Conservation (phyloP, 768 basidiomycete genomes). For the Tubosaeta sp. region DNA sequence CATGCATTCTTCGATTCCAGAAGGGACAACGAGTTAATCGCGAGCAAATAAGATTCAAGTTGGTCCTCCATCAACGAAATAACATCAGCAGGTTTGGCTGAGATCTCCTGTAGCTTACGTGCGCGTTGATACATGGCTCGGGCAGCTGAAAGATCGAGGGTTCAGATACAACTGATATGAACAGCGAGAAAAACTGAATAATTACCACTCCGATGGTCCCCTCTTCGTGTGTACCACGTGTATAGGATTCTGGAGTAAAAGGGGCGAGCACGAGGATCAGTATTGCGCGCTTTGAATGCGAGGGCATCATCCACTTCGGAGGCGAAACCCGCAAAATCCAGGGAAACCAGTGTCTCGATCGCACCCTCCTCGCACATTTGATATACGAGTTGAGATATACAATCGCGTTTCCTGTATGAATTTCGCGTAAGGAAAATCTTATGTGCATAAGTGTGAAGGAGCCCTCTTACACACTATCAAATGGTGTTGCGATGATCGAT, state of each 20-base stretch:
- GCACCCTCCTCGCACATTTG: constrained; percentile 91
- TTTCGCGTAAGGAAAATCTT: constrained; percentile 5
- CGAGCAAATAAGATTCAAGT: constrained; percentile 76
- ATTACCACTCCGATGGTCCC: constrained; percentile 90
- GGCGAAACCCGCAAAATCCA: constrained; percentile 81
- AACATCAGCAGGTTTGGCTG: constrained; percentile 33
- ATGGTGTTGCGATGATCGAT: constrained; percentile 68
- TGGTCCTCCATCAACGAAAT: constrained; percentile 58
- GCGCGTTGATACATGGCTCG: constrained; percentile 92
- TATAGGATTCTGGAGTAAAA: constrained; percentile 91
- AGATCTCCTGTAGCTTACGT: constrained; percentile 58
- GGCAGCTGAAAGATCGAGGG: constrained; percentile 56
- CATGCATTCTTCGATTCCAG: constrained; percentile 80
- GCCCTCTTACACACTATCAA: constrained; percentile 68
- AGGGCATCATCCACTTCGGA: constrained; percentile 86
- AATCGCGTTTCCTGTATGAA: constrained; percentile 68
- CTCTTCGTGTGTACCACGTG: constrained; percentile 83
- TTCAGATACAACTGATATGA: constrained; percentile 15
- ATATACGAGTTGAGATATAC: constrained; percentile 76
- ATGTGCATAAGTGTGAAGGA: constrained; percentile 4
- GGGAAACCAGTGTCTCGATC: constrained; percentile 69
- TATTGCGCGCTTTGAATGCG: constrained; percentile 90
- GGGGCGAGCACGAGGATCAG: constrained; percentile 80
- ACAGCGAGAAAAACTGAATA: constrained; percentile 17
- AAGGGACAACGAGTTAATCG: constrained; percentile 84